phyloP scores from a whole-genome alignment of 495 filamentous ascomycete genomes.

The Terfezia claveryi region DNA sequence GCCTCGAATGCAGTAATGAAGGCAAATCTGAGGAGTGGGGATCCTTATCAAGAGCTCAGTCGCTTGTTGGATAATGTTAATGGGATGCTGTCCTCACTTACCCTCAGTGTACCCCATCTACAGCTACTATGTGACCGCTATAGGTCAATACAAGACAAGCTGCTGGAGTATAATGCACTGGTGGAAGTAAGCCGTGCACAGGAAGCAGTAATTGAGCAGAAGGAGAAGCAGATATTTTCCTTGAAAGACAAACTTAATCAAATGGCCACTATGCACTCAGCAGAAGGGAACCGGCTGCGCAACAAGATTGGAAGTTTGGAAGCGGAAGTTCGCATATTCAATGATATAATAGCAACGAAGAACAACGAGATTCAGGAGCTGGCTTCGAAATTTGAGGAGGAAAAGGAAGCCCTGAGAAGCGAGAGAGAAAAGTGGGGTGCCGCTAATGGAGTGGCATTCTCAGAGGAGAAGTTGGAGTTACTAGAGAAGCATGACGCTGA shows the following conservation, averaged over 20 bases:
- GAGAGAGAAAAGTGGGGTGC: conserved; percentile 24
- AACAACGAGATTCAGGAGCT: conserved; percentile 25
- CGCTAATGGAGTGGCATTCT: conserved; percentile 11
- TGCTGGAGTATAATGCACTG: conserved; percentile 7
- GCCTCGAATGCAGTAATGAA: no score
- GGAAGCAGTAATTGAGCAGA: conserved; percentile 22
- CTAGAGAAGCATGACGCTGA: conserved; percentile 10
- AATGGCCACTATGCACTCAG: conserved; percentile 28
- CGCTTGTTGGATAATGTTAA: conserved; percentile 15
- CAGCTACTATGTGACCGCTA: conserved; percentile 18
- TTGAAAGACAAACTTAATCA: conserved; percentile 32
- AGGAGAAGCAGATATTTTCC: conserved; percentile 32
- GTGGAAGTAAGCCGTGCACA: conserved; percentile 3
- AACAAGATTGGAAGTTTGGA: conserved; percentile 30
- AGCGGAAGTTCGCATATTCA: conserved; percentile 35
- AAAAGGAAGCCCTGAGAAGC: conserved; percentile 24
- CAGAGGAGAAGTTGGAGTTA: conserved; percentile 9
- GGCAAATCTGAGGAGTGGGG: background rate
- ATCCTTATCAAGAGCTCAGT: conserved; percentile 14
- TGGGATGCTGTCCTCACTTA: conserved; percentile 12
- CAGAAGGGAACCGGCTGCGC: conserved; percentile 27
- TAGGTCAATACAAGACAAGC: conserved; percentile 12
- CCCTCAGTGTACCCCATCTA: conserved; percentile 11
- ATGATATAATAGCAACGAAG: conserved; percentile 29
- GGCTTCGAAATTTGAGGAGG: conserved; percentile 29